Evolutionary conservation across 2,329 filamentous ascomycete species (phyloP).

Genomic region (Beauveria caledonica): DNA sequence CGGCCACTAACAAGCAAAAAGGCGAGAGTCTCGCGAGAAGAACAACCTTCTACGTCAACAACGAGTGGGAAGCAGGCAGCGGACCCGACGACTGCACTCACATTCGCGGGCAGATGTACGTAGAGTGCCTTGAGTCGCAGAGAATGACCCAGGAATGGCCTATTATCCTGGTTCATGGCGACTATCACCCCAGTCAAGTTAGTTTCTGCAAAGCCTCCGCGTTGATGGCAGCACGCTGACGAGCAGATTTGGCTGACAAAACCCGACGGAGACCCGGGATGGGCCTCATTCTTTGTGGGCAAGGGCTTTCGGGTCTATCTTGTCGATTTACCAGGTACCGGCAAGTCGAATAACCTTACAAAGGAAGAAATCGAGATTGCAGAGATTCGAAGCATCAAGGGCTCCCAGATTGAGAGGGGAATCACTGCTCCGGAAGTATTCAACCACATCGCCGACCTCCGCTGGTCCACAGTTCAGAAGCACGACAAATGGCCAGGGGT

Average conservation of each 20-base stretch:
- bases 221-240: neutral
- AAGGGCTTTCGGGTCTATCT: slow-evolving; percentile 36
- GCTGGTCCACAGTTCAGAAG: slow-evolving; percentile 19
- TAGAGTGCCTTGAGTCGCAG: slow-evolving; percentile 24
- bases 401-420: slow-evolving; percentile 20
- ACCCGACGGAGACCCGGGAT: slow-evolving; percentile 37
- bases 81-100: slow-evolving; percentile 12
- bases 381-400: slow-evolving; percentile 14
- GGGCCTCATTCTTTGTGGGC: slow-evolving; percentile 35
- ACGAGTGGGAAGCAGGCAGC: slow-evolving; percentile 16
- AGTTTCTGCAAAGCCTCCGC: neutral
- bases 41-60: slow-evolving; percentile 20
- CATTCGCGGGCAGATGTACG: slow-evolving; percentile 26
- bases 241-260: slow-evolving; percentile 35
- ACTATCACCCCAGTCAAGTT: slow-evolving; percentile 28
- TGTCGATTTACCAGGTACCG: slow-evolving; percentile 33
- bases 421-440: slow-evolving; percentile 24
- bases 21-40: neutral
- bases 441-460: neutral
- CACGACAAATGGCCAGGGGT: slow-evolving; percentile 34
- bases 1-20: neutral
- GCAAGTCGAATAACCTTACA: slow-evolving; percentile 25
- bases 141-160: slow-evolving; percentile 16
- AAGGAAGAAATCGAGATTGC: slow-evolving; percentile 15
- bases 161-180: slow-evolving; percentile 29